Evolutionary conservation across 73 alveolate species (phyloP), one percentile per base, ranked within the genome.

Genomic region (Paramecium biaurelia): DNA sequence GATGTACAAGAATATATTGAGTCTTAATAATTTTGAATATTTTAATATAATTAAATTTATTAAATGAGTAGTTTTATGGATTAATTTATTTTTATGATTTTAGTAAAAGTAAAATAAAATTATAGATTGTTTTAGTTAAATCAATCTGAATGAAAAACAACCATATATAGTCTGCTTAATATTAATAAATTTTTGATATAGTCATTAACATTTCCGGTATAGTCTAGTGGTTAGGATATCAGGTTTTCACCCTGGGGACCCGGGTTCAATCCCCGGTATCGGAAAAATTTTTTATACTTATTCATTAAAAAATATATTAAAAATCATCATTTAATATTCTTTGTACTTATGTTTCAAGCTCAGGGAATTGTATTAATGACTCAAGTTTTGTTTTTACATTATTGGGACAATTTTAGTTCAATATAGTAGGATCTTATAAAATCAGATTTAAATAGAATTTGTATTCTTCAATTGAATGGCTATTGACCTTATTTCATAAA

Each of bases 221-320:
- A 74, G 87, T 74, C 87, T 74, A 74, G 87, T 74, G 87, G 87
- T 74, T 74, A 74, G 87, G 87, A 74, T 74, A 74, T 74, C 87
- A 74, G 87, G 87, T 74, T 74, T 41, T 74, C 87, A 74, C 87
- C 87, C 87, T 74, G 87, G 87, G 87, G 87, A 74, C 87, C 87
- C 87, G 87, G 87, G 87, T 74, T 74, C 87, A 74, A 74, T 74
- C 87, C 87, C 87, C 87, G 87, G 87, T 74, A 74, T 74, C 87
- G 87, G 87, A 74, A 74, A 37, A 74, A n/a, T 74, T 74, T 74
- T 74, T 74, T 28, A 38, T 37, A 30, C 28, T 74, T 74, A 30
- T 26, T 67, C 47, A 32, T 67, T 37, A 35, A 30, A 74, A 74
- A 74, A 63, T 26, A 12, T 5, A 3, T 30, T 26, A 30, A 12